Conservation (phyloP, 805 yeast genomes). For the Scheffersomyces stipitis region DNA sequence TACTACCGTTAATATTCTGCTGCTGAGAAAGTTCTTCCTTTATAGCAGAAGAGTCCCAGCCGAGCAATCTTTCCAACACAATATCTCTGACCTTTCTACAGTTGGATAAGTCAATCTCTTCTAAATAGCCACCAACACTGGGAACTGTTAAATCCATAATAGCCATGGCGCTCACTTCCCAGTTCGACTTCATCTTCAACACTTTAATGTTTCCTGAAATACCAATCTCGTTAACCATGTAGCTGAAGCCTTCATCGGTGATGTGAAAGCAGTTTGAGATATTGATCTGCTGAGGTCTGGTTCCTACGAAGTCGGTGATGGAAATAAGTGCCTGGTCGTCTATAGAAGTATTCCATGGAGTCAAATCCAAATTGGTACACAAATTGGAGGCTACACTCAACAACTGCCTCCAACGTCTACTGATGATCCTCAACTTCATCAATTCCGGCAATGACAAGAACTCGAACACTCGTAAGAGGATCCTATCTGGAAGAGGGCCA, state of each 20-base stretch:
- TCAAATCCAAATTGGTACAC: constrained; percentile 53
- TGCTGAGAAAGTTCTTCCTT: constrained; percentile 4
- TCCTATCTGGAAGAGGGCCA: constrained; percentile 62
- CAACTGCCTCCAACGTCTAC: constrained; percentile 68
- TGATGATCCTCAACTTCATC: constrained; percentile 58
- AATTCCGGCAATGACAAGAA: constrained; percentile 55
- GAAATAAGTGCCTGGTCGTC: constrained; percentile 56
- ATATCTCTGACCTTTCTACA: constrained; percentile 73
- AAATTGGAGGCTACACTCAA: constrained; percentile 56
- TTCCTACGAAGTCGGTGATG: constrained; percentile 69
- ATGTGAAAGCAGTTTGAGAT: constrained; percentile 75
- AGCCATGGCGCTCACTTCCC: constrained; percentile 82
- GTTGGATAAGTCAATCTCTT: constrained; percentile 65
- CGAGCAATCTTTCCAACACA: constrained; percentile 67
- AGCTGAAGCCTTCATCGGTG: constrained; percentile 72
- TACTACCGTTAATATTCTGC: constrained; percentile 5
- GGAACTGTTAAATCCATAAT: constrained; percentile 75
- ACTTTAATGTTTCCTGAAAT: constrained; percentile 56
- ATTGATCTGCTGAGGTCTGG: constrained; percentile 60
- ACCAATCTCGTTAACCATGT: constrained; percentile 69
- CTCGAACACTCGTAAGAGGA: constrained; percentile 54
- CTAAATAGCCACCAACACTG: constrained; percentile 57
- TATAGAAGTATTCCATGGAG: constrained; percentile 60
- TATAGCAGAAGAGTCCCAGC: constrained; percentile 35
- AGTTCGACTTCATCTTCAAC: constrained; percentile 64